Percentiles rank a stretch among this genome's conserved stretches.
Evolutionary conservation across 306 rosid genomes (phyloP).

Genomic region (Arachis stenosperma): DNA sequence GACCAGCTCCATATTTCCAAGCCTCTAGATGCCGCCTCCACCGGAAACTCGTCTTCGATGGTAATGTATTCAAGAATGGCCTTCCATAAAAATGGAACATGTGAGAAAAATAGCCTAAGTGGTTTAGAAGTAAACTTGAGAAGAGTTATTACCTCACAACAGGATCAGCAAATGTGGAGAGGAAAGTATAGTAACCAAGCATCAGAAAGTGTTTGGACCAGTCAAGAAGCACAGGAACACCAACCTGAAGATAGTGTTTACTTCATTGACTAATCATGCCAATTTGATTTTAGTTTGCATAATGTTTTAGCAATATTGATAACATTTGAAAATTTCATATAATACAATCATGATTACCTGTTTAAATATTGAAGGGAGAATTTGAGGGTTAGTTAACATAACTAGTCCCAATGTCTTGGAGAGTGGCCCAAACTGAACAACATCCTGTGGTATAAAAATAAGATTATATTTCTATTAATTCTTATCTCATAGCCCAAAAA

Average conservation of each 20-base stretch:
- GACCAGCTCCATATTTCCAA: slow-evolving; percentile 97
- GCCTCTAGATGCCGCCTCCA: slow-evolving; percentile 86
- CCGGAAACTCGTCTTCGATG: slow-evolving; percentile 63
- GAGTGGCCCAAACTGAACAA: slow-evolving; percentile 91
- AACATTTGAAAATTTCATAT: not conserved
- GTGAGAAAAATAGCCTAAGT: slow-evolving; percentile 16
- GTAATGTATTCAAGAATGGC: slow-evolving; percentile 57
- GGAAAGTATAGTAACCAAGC: slow-evolving; percentile 80
- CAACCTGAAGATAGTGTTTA: slow-evolving; percentile 61
- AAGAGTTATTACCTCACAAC: slow-evolving; percentile 64
- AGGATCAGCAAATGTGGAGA: slow-evolving; percentile 75
- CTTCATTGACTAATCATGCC: not conserved
- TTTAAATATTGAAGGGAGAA: slow-evolving; percentile 85
- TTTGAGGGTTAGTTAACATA: slow-evolving; percentile 82
- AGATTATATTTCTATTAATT: slow-evolving; percentile 19
- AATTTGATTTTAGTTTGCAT: not conserved
- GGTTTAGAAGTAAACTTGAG: not conserved
- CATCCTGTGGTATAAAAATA: slow-evolving; percentile 64
- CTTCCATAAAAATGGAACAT: slow-evolving; percentile 46
- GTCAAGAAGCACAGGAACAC: slow-evolving; percentile 80
- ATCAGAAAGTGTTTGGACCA: slow-evolving; percentile 83
- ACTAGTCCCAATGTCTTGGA: slow-evolving; percentile 90
- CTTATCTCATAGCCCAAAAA: not conserved
- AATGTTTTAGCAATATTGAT: not conserved
- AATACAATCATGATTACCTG: slow-evolving; percentile 61